Evolutionary conservation across 2,329 filamentous ascomycete genomes (phyloP), one percentile per base, ranked within the genome.

Genomic region (Curvularia hawaiiensis): DNA sequence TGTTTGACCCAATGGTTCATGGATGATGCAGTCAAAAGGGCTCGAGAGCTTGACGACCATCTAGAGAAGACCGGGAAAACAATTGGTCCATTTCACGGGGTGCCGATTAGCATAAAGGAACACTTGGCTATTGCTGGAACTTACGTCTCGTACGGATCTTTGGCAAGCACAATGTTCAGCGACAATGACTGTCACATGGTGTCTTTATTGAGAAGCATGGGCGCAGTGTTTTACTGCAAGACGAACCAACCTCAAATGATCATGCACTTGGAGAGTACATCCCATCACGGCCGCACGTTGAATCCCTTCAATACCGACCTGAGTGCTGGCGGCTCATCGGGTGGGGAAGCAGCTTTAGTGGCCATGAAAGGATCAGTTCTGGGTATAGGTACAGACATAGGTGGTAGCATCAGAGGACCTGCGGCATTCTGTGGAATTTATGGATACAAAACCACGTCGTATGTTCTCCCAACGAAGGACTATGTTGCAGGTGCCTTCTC

Each of bases 171-270:
- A 26, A 80, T 72, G 65, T 82, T 78, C 66, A 77, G 69, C 62
- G 74, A 77, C 1, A 80, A 80, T 44, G 85, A 88, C 62, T 84
- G 82, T 47, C 78, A 85, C 53, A 78, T 86, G 59, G 83, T 85
- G 1, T 73, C 71, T 14, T 81, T 84, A 55, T 75, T 86, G 4
- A 76, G 82, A n/a, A 73, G 69, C 8, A 73, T 83, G 4, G 84
- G 84, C 10, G 84, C 84, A 1, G 77, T 84, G 0, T 74, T 86
- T 0, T 78, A 79, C 59, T 76, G 72, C 64, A 82, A 84, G 67
- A 84, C 82, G 3, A 83, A 83, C 54, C 69, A 83, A 3, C 80
- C 82, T 2, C 79, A 81, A 52, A 79, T 78, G 1, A 75, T 84
- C 59, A 80, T 83, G 83, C 68, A 74, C 54, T 79, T 82, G 5